Evolutionary conservation across 192 early-diverging fungal species (phyloP).

Genomic region (Fimicolochytrium jonesii): DNA sequence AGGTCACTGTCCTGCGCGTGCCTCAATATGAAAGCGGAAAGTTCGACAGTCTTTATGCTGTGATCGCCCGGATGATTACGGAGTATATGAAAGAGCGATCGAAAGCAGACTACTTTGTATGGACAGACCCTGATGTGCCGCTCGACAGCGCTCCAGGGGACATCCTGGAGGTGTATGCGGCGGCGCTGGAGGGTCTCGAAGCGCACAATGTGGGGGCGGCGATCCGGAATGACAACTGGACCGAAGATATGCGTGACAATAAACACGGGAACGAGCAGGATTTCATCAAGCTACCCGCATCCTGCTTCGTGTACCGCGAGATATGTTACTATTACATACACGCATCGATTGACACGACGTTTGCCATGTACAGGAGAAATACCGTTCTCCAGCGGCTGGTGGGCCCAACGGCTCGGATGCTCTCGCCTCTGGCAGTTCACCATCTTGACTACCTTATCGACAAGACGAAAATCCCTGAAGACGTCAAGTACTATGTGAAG

Average conservation of each 20-base stretch:
- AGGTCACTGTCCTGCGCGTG: neutral
- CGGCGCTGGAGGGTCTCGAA: neutral
- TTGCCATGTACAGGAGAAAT: neutral
- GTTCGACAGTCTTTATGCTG: neutral
- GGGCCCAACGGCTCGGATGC: neutral
- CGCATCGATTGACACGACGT: slow-evolving; percentile 5
- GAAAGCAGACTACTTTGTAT: neutral
- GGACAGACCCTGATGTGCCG: slow-evolving; percentile 2
- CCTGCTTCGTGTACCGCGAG: neutral
- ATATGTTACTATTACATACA: neutral
- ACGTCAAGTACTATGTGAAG: neutral
- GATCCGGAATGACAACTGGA: slow-evolving; percentile 15
- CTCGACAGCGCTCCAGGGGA: slow-evolving; percentile 9
- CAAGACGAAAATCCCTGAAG: neutral
- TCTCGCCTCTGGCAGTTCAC: neutral
- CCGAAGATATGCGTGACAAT: neutral
- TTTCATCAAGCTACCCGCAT: neutral
- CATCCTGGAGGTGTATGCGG: neutral
- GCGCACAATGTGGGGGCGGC: neutral
- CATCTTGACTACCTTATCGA: neutral
- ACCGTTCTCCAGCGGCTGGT: neutral
- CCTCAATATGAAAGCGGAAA: neutral
- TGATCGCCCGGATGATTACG: neutral
- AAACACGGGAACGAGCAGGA: neutral
- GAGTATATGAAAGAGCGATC: neutral